phyloP scores from a whole-genome alignment of 345 rosid species.

The Eucalyptus grandis region DNA sequence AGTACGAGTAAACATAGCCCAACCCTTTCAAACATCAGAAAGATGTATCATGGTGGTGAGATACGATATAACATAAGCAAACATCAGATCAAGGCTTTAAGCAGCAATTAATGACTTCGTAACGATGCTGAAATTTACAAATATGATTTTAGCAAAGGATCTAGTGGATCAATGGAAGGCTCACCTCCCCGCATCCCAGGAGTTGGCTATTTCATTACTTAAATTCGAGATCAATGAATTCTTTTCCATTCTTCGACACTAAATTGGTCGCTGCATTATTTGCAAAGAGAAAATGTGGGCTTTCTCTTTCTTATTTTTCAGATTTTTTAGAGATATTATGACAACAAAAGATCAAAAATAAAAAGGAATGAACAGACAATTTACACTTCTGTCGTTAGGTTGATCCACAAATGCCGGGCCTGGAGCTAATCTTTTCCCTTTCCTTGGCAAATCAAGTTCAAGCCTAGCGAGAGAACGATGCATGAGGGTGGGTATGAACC shows the following conservation, averaged over 20 bases:
- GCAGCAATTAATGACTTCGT: background rate
- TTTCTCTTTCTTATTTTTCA: background rate
- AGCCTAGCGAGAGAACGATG: background rate
- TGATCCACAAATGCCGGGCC: background rate
- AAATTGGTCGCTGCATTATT: background rate
- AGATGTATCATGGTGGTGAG: background rate
- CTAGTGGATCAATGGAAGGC: background rate
- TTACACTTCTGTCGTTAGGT: background rate
- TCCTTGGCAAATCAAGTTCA: background rate
- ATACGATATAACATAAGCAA: background rate
- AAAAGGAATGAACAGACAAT: background rate
- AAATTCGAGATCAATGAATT: background rate
- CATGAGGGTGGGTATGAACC: background rate
- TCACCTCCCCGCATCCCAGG: background rate
- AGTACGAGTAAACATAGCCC: background rate
- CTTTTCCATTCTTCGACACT: background rate
- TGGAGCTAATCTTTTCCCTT: background rate
- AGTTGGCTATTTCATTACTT: background rate
- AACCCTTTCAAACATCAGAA: background rate
- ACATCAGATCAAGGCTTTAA: background rate
- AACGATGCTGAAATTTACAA: background rate
- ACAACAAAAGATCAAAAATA: background rate
- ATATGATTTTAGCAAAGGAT: background rate
- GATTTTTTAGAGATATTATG: background rate
- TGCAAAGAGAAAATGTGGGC: background rate